phyloP scores from a whole-genome alignment of 768 basidiomycete genomes.

The Mycena rosella region DNA sequence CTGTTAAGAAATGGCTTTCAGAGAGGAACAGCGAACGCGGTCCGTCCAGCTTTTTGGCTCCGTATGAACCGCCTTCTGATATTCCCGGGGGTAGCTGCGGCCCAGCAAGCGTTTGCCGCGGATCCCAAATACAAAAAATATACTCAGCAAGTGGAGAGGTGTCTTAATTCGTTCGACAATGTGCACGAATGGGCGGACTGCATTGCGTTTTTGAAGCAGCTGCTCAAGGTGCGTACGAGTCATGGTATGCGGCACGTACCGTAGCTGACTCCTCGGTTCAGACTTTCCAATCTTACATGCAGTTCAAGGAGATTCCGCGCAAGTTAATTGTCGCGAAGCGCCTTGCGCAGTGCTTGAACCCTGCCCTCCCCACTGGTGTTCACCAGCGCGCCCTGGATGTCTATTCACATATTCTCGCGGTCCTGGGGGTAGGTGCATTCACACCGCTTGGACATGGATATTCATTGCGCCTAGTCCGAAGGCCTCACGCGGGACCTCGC shows the following conservation, averaged over 20 bases:
- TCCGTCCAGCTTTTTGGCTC: slow-evolving; percentile 44
- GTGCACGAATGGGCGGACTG: slow-evolving; percentile 99
- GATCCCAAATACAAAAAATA: slow-evolving; percentile 98
- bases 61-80: slow-evolving; percentile 21
- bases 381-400: slow-evolving; percentile 97
- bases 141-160: slow-evolving; percentile 91
- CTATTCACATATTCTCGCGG: slow-evolving; percentile 89
- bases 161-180: slow-evolving; percentile 92
- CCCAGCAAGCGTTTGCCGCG: slow-evolving; percentile 70
- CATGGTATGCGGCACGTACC: slow-evolving; percentile 8
- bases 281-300: slow-evolving; percentile 94
- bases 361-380: slow-evolving; percentile 96
- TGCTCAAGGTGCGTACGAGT: slow-evolving; percentile 77
- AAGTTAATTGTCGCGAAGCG: slow-evolving; percentile 96
- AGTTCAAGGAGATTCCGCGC: slow-evolving; percentile 96
- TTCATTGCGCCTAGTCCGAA: slow-evolving; percentile 70
- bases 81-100: slow-evolving; percentile 51
- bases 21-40: slow-evolving; percentile 65
- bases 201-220: slow-evolving; percentile 94
- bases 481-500: slow-evolving; percentile 88
- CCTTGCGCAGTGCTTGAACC: slow-evolving; percentile 95
- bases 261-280: slow-evolving; percentile 45
- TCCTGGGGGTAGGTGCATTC: slow-evolving; percentile 80
- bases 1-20: slow-evolving; percentile 55
- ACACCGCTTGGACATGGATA: not conserved